Conservation (phyloP, 495 filamentous ascomycete genomes). For the Lepraria neglecta region DNA sequence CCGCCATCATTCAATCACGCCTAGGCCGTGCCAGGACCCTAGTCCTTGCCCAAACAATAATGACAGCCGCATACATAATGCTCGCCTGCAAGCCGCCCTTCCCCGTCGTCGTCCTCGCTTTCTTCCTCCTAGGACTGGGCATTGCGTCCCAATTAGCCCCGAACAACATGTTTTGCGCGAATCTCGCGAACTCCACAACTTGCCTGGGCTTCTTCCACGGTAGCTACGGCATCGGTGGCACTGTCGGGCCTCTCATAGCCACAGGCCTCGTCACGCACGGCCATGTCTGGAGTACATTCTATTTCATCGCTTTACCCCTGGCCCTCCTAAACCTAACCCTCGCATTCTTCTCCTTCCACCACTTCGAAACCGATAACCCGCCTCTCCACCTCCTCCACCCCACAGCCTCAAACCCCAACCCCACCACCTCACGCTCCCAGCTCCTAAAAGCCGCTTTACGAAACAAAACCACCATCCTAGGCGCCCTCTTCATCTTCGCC, state of each 20-base stretch:
- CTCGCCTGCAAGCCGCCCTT: slow-evolving; percentile 63
- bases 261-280: slow-evolving; percentile 54
- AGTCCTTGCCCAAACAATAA: slow-evolving; percentile 44
- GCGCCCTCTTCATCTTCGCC: slow-evolving; percentile 71
- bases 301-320: slow-evolving; percentile 46
- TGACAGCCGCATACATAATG: slow-evolving; percentile 54
- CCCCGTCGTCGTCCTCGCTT: slow-evolving; percentile 55
- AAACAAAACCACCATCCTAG: slow-evolving; percentile 58
- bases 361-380: slow-evolving; percentile 39
- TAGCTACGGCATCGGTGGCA: slow-evolving; percentile 67
- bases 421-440: slow-evolving; percentile 19
- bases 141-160: slow-evolving; percentile 61
- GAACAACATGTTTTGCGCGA: slow-evolving; percentile 68
- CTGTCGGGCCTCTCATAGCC: slow-evolving; percentile 61
- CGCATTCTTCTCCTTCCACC: slow-evolving; percentile 27
- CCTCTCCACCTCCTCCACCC: slow-evolving; percentile 34
- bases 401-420: slow-evolving; percentile 33
- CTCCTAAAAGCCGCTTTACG: slow-evolving; percentile 45
- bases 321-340: slow-evolving; percentile 20
- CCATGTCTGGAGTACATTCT: slow-evolving; percentile 54
- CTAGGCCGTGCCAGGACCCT: slow-evolving; percentile 60
- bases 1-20: slow-evolving; percentile 45
- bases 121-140: slow-evolving; percentile 63
- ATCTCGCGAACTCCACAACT: slow-evolving; percentile 55
- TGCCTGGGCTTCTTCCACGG: slow-evolving; percentile 62